phyloP scores from a whole-genome alignment of 169 alveolate species.

The Pseudocohnilembus persalinus region DNA sequence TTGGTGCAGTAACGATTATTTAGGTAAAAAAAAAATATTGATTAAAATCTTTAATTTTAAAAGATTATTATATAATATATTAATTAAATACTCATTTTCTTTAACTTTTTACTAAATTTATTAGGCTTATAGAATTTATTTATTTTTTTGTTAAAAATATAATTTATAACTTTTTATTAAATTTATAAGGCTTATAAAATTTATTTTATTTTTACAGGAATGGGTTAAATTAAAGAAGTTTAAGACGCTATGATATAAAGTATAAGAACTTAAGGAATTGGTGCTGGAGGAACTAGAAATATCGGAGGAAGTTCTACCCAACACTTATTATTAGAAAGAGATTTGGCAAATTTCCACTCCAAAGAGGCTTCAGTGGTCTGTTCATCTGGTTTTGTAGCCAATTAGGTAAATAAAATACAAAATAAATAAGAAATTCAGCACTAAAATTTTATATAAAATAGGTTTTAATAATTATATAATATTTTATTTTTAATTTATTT shows the following conservation, averaged over 20 bases:
- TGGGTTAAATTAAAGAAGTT: slow-evolving; percentile 84
- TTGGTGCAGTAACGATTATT: slow-evolving; percentile 88
- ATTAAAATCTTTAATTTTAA: slow-evolving; percentile 1
- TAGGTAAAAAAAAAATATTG: slow-evolving; percentile 33
- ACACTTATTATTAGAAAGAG: slow-evolving; percentile 81
- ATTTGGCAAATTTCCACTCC: slow-evolving; percentile 77
- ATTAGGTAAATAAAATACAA: slow-evolving; percentile 37
- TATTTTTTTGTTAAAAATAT: too few relatives aligned
- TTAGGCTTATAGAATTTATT: too few relatives aligned
- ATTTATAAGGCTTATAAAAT: not conserved
- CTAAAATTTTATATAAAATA: not conserved
- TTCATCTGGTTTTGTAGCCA: slow-evolving; percentile 88
- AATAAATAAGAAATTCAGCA: too few relatives aligned
- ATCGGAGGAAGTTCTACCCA: slow-evolving; percentile 83
- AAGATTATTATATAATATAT: too few relatives aligned
- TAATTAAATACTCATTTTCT: too few relatives aligned
- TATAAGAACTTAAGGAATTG: slow-evolving; percentile 77
- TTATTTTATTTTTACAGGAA: slow-evolving; percentile 44
- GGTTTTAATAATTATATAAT: too few relatives aligned
- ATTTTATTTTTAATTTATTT: too few relatives aligned
- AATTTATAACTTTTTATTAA: not conserved
- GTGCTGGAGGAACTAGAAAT: slow-evolving; percentile 92
- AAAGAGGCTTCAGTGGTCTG: slow-evolving; percentile 83
- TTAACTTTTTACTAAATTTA: too few relatives aligned
- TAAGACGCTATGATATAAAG: slow-evolving; percentile 79